Evolutionary conservation across 1,284 basidiomycete species (phyloP), one percentile per base, ranked within the genome.

Genomic region (Ceratorhiza oryzae-sativae): DNA sequence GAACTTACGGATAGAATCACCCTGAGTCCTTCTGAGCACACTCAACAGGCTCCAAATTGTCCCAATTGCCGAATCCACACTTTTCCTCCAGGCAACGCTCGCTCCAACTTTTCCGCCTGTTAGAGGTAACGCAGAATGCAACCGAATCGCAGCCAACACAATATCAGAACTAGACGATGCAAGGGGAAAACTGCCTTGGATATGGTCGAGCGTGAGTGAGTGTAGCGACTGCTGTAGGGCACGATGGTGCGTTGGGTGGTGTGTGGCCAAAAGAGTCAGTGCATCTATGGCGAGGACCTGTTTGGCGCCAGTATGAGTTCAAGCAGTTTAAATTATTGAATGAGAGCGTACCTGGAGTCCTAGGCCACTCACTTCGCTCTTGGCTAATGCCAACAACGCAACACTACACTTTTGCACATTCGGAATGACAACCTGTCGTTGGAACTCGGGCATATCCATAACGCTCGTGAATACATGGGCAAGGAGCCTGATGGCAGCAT

Each of bases 61-160:
- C 0, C 80, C 80, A 49, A 93, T 73, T 0, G 87, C 86, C 51
- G 90, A 89, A 56, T 92, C 89, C 27, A 92, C 72, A 13, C 86
- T 85, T 77, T 90, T 92, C 73, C 88, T 84, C 91, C 91, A 93
- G 12, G 89, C 76, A 61, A 81, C 85, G 3, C 85, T 82, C n/a
- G 88, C 87, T 20, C 88, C 90, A 4, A 90, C 88, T 80, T 92
- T 93, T 1, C 92, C 92, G 20, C 90, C 91, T 0, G 89, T 88
- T 36, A 85, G 80, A 79, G 88, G 89, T 5, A 93, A 81, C 15
- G 83, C 80, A 2, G 87, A 80, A 73, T 89, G 89, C 30, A 93
- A 81, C 25, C 80, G 77, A 12, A 86, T 87, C 0, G 87, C 84
- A 25, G 86, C 82, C 41, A 81, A 75, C 1, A 45, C 15, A 5